Base-by-base conservation (phyloP, 495 filamentous ascomycete species). In the Platismatia glauca region DNA sequence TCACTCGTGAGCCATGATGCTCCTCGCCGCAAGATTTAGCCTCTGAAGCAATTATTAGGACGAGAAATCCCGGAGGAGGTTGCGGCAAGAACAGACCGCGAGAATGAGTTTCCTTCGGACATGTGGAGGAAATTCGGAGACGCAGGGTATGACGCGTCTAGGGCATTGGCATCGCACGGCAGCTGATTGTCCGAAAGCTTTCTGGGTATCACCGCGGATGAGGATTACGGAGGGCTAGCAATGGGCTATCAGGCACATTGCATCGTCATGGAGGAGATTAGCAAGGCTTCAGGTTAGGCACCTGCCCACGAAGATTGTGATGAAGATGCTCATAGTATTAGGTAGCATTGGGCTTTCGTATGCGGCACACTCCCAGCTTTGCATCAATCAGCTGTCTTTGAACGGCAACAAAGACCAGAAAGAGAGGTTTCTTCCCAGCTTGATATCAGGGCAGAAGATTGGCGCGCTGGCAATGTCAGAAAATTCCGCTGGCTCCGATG, bases 221-320 rank as follows among this genome's bases (percentile, higher is more conserved):
- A 97, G 73, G 87, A 91, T 48, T 92, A 93, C 58, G 95, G 94
- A 46, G 94, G 94, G 5, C 73, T 97, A 58, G 89, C 81, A 5
- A 85, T 97, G 83, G 94, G 94, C 43, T 98, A 98, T 75, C 95
- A 98, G 73, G 95, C 95, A 35, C 94, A 98, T 71, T 97, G 92
- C 72, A 78, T 95, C 7, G 90, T 97, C 13, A 92, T 98, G 88
- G 94, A 98, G 72, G 94, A 97, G 77, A 77, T 88, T 18, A 85
- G 82, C 64, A 79, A 85, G 61, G 85, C 85, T 37, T 85, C 82
- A 66, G 84, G 84, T 82, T 66, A 35, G 67, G 58, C 64, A n/a
- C 35, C 38, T 53, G 22, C 41, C 27, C 39, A 3, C 16, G 4
- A 3, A 74, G 80, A 46, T 13, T 34, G 11, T 22, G 11, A 27